A percentile compares a stretch with the other conserved stretches of the same genome.
Evolutionary conservation across 768 basidiomycete species (phyloP).

Genomic region (Pleurotus citrinopileatus): DNA sequence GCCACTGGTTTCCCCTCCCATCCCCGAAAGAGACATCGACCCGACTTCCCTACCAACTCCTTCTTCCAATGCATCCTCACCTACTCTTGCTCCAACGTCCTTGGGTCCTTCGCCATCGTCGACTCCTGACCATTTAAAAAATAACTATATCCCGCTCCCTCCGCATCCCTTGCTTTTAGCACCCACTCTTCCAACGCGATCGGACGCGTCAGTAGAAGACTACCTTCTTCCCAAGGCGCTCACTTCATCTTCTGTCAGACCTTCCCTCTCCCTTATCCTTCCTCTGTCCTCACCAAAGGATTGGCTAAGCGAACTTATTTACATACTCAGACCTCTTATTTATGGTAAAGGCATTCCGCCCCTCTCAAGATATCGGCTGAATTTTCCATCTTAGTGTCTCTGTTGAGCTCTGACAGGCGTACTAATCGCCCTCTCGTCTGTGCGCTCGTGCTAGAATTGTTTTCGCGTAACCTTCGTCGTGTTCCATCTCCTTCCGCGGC

Average conservation of each 20-base stretch:
- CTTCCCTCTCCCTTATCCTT: constrained; percentile 63
- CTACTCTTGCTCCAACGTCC: constrained; percentile 59
- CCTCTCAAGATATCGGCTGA: constrained; percentile 10
- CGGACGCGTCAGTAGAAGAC: constrained; percentile 67
- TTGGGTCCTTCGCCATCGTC: constrained; percentile 51
- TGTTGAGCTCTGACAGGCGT: constrained; percentile 43
- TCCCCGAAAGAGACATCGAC: constrained; percentile 88
- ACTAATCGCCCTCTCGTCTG: constrained; percentile 64
- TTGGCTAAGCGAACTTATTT: constrained; percentile 72
- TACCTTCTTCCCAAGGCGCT: constrained; percentile 82
- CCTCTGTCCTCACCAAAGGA: constrained; percentile 62
- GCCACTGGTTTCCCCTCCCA: constrained; percentile 72
- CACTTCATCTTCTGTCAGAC: constrained; percentile 67
- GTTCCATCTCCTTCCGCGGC: constrained; percentile 56
- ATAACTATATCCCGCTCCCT: constrained; percentile 68
- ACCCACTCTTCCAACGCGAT: constrained; percentile 45
- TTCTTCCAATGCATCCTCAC: constrained; percentile 51
- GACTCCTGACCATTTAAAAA: constrained; percentile 79
- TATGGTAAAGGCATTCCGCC: constrained; percentile 54
- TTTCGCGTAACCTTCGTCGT: constrained; percentile 75
- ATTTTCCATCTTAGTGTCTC: constrained; percentile 28
- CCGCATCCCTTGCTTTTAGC: constrained; percentile 56
- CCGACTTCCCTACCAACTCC: constrained; percentile 56
- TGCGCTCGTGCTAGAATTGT: constrained; percentile 65
- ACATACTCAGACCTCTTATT: constrained; percentile 69